Percentiles rank a stretch among this genome's conserved stretches.
These are phyloP conservation scores for Sapria himalayana DNA, from an alignment of 345 rosid genomes.

Conservation along the genomic window DNA sequence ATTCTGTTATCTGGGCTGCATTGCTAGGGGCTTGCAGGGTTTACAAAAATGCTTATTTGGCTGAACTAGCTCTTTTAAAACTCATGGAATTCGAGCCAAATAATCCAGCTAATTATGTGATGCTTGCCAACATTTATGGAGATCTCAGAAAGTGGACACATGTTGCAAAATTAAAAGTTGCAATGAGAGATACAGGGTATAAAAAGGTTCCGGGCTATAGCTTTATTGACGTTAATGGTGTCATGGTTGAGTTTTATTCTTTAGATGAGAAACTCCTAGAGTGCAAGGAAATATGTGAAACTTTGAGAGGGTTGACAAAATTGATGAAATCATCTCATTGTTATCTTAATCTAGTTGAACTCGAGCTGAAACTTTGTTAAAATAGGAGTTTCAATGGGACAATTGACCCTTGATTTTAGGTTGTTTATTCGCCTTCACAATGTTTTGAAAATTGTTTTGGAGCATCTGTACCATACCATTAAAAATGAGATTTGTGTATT, in stretches of 20 bases:
- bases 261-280: conserved; percentile 44
- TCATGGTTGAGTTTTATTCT: conserved; percentile 51
- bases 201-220: conserved; percentile 69
- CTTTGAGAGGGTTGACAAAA: conserved; percentile 27
- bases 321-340: conserved; percentile 13
- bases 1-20: conserved; percentile 68
- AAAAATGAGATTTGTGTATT: too few species aligned
- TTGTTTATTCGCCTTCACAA: too few species aligned
- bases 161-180: conserved; percentile 47
- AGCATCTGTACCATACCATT: too few species aligned
- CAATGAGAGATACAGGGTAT: conserved; percentile 57
- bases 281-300: conserved; percentile 24
- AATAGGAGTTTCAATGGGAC: too few species aligned
- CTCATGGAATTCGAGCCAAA: conserved; percentile 45
- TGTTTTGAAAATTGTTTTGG: too few species aligned
- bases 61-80: conserved; percentile 42
- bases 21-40: conserved; percentile 61
- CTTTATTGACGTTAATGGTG: conserved; percentile 41
- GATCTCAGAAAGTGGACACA: conserved; percentile 54
- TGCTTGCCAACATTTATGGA: conserved; percentile 62
- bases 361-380: conserved; percentile 2
- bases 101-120: conserved; percentile 52
- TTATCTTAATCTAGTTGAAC: conserved; percentile 3
- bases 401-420: too few species aligned
- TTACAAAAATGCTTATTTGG: conserved; percentile 49